Conservation (phyloP, 2,329 filamentous ascomycete genomes). For the Arthroderma sp. region DNA sequence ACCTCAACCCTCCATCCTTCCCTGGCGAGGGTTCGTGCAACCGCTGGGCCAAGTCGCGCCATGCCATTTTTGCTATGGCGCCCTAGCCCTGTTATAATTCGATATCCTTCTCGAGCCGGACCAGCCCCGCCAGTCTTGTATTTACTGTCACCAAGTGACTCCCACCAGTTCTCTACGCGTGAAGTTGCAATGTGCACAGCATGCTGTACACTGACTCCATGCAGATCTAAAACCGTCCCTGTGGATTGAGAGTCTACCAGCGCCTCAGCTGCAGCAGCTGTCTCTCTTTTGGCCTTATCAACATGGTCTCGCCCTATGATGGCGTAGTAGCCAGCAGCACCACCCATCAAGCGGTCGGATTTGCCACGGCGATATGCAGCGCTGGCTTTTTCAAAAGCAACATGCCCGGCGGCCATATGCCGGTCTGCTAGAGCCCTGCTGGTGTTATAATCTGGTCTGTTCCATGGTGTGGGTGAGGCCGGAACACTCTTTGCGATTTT, state of each 20-base stretch:
- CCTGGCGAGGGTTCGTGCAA: constrained; percentile 58
- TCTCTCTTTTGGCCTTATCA: constrained; percentile 43
- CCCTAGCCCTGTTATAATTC: constrained; percentile 69
- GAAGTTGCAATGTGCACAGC: constrained; percentile 64
- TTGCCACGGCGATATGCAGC: constrained; percentile 47
- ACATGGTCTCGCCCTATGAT: constrained; percentile 54
- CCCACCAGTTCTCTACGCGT: constrained; percentile 63
- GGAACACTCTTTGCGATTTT: background rate
- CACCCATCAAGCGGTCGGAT: constrained; percentile 60
- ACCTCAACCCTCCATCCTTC: constrained; percentile 77
- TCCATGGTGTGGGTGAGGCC: background rate
- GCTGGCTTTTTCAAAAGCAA: constrained; percentile 45
- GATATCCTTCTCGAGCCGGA: constrained; percentile 44
- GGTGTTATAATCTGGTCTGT: constrained; percentile 10
- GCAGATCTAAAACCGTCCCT: constrained; percentile 54
- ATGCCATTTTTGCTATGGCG: constrained; percentile 64
- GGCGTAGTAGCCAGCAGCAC: constrained; percentile 63
- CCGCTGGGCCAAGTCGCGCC: constrained; percentile 63
- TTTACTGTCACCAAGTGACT: constrained; percentile 51
- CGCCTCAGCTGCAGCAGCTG: constrained; percentile 54
- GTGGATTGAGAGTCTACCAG: constrained; percentile 57
- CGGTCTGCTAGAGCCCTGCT: constrained; percentile 28
- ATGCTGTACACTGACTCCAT: constrained; percentile 69
- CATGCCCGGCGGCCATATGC: constrained; percentile 34
- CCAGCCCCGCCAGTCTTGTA: constrained; percentile 33